Conservation (phyloP, 352 stramenopile species). For the Phytophthora quininea region DNA sequence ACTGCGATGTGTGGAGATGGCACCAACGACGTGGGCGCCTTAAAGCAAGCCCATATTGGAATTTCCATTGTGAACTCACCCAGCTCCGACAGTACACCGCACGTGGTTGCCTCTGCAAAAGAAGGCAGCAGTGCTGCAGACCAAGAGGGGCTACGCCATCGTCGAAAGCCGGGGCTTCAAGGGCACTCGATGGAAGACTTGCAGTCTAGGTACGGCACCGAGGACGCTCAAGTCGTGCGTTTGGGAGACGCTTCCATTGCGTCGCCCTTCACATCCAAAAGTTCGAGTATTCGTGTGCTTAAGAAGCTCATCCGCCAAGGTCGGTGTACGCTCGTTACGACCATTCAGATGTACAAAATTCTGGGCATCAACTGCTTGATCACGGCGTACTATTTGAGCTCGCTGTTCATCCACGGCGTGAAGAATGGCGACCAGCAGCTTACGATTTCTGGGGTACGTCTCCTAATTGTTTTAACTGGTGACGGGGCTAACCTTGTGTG, state of each 20-base stretch:
- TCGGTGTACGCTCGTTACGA: slow-evolving; percentile 98
- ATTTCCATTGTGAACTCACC: slow-evolving; percentile 85
- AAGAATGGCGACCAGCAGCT: slow-evolving; percentile 98
- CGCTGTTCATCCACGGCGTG: slow-evolving; percentile 97
- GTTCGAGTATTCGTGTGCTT: slow-evolving; percentile 89
- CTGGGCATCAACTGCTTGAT: slow-evolving; percentile 98
- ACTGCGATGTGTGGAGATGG: slow-evolving; percentile 99
- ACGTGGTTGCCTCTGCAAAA: slow-evolving; percentile 31
- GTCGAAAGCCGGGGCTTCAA: slow-evolving; percentile 67
- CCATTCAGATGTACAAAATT: slow-evolving; percentile 99
- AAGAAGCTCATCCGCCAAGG: slow-evolving; percentile 98
- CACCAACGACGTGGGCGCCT: slow-evolving; percentile 97
- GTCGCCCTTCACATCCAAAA: slow-evolving; percentile 98
- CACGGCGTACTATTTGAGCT: slow-evolving; percentile 97
- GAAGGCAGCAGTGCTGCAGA: slow-evolving; percentile 53
- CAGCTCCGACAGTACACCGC: slow-evolving; percentile 60
- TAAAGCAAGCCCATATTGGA: slow-evolving; percentile 93
- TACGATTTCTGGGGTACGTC: slow-evolving; percentile 49
- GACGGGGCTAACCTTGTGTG: neutral
- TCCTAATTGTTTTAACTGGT: too few species aligned
- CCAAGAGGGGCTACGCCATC: slow-evolving; percentile 51
- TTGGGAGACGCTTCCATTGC: slow-evolving; percentile 99
- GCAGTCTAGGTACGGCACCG: slow-evolving; percentile 82
- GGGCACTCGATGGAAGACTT: slow-evolving; percentile 44
- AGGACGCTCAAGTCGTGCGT: slow-evolving; percentile 95